These are phyloP conservation scores for Grigorovia yakushimaensis DNA, from an alignment of 805 yeast genomes.

Conservation along the genomic window DNA sequence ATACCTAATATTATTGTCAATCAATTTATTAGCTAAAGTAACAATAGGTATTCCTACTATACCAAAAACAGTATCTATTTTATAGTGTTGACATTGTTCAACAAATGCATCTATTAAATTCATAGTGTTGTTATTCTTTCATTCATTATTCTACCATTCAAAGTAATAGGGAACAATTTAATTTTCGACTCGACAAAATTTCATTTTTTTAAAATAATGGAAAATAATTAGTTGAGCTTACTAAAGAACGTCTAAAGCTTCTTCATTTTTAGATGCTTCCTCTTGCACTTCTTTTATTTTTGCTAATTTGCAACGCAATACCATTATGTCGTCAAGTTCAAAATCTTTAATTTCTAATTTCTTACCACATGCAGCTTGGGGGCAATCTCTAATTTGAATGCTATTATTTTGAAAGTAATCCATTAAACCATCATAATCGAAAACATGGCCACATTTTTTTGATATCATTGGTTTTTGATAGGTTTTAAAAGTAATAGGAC, in stretches of 20 bases:
- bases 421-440: slow-evolving; percentile 40
- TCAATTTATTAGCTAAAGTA: slow-evolving; percentile 55
- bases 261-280: slow-evolving; percentile 2
- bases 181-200: too few relatives aligned
- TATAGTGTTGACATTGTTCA: slow-evolving; percentile 35
- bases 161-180: too few relatives aligned
- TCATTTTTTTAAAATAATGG: too few relatives aligned
- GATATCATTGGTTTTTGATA: slow-evolving; percentile 50
- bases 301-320: slow-evolving; percentile 37
- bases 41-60: slow-evolving; percentile 71
- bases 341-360: slow-evolving; percentile 31
- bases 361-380: slow-evolving; percentile 46
- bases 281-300: slow-evolving; percentile 1
- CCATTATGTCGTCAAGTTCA: slow-evolving; percentile 44
- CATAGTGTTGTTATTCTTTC: background rate
- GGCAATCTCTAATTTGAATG: slow-evolving; percentile 36
- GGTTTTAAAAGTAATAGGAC: slow-evolving; percentile 51
- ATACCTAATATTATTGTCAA: slow-evolving; percentile 44
- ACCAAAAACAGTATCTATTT: slow-evolving; percentile 53
- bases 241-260: slow-evolving; percentile 5
- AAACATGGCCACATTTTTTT: slow-evolving; percentile 49
- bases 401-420: slow-evolving; percentile 21
- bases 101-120: slow-evolving; percentile 32
- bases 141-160: too few relatives aligned
- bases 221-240: too few relatives aligned